These are phyloP conservation scores for Penicillium sp. DNA, from an alignment of 2,329 filamentous ascomycete species.

Conservation along the genomic window DNA sequence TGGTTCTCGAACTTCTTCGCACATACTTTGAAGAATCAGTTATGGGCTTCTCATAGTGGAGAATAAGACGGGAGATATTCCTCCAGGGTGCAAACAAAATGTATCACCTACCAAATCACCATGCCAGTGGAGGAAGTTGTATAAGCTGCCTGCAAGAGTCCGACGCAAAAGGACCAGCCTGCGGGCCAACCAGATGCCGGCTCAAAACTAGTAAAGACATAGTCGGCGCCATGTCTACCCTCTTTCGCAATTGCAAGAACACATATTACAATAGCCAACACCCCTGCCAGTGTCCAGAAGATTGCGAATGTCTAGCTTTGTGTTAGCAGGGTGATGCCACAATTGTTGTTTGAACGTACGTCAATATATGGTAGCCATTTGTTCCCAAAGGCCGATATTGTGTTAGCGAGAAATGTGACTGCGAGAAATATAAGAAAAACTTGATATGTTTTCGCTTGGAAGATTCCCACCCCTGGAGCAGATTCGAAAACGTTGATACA, in stretches of 20 bases:
- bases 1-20: conserved; percentile 65
- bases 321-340: conserved; percentile 43
- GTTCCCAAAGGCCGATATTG: conserved; percentile 51
- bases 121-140: conserved; percentile 70
- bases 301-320: conserved; percentile 66
- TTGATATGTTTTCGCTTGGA: conserved; percentile 53
- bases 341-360: conserved; percentile 48
- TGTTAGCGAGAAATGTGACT: conserved; percentile 58
- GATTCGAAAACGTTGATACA: conserved; percentile 55
- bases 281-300: conserved; percentile 63
- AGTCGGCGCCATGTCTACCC: conserved; percentile 60
- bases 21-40: conserved; percentile 47
- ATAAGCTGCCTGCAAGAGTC: conserved; percentile 62
- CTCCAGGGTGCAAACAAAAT: background rate
- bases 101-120: conserved; percentile 65
- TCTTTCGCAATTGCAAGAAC: conserved; percentile 66
- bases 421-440: conserved; percentile 67
- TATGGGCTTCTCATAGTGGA: background rate
- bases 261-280: conserved; percentile 63
- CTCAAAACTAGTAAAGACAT: conserved; percentile 56
- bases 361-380: conserved; percentile 58
- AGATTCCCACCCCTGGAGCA: conserved; percentile 46
- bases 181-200: conserved; percentile 65
- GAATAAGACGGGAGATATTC: background rate
- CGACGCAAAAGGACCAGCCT: conserved; percentile 69